phyloP scores from a whole-genome alignment of 345 rosid species.

The Murraya paniculata region DNA sequence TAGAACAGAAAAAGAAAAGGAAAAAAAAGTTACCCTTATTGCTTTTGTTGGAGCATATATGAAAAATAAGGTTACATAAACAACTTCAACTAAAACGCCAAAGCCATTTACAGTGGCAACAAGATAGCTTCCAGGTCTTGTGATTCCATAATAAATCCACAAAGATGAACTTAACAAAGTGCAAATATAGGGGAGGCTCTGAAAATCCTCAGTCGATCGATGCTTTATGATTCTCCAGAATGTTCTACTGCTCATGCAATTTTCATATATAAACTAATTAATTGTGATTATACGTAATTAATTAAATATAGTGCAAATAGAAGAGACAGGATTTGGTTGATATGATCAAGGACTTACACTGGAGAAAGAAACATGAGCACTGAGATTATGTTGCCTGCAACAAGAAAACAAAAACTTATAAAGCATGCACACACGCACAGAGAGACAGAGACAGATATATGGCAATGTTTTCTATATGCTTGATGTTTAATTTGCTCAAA shows the following conservation, averaged over 20 bases:
- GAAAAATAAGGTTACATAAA: conserved; percentile 51
- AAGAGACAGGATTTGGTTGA: neutral
- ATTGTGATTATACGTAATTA: neutral
- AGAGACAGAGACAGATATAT: too few relatives aligned
- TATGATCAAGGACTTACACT: conserved; percentile 33
- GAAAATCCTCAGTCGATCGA: conserved; percentile 63
- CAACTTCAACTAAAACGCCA: conserved; percentile 56
- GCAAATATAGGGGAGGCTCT: conserved; percentile 72
- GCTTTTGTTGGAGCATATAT: conserved; percentile 35
- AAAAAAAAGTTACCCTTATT: conserved; percentile 24
- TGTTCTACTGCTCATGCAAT: conserved; percentile 36
- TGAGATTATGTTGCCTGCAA: conserved; percentile 71
- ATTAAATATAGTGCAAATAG: neutral
- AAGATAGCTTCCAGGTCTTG: conserved; percentile 61
- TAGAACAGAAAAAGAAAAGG: too few relatives aligned
- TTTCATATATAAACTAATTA: neutral
- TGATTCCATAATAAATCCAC: conserved; percentile 85
- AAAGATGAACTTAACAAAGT: conserved; percentile 55
- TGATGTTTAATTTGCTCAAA: too few relatives aligned
- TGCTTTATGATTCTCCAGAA: conserved; percentile 50
- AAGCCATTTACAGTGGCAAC: conserved; percentile 75
- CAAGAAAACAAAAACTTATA: neutral
- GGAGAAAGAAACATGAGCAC: conserved; percentile 78
- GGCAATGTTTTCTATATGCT: neutral
- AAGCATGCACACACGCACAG: neutral